These are phyloP conservation scores for Takakia lepidozioides DNA, from an alignment of 225 moss, liverwort and hornwort genomes.

Conservation along the genomic window DNA sequence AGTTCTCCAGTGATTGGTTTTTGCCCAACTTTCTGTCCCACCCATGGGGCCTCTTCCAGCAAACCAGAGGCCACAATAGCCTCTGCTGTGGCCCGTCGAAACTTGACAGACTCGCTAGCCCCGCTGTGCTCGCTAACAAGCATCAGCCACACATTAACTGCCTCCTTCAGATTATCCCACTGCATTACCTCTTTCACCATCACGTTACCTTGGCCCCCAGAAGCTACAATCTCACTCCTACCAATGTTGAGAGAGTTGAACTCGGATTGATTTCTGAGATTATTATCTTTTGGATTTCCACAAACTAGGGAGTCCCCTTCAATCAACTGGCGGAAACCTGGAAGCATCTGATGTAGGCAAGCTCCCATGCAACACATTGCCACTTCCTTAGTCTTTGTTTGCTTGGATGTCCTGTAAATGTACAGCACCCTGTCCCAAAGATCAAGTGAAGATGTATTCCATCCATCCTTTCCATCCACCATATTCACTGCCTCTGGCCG, in stretches of 20 bases:
- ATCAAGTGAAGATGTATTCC: slow-evolving; percentile 52
- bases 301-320: slow-evolving; percentile 5
- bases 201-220: too few relatives aligned
- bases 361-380: slow-evolving; percentile 90
- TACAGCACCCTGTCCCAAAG: slow-evolving; percentile 61
- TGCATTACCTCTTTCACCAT: slow-evolving; percentile 2
- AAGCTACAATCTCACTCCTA: too few relatives aligned
- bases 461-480: slow-evolving; percentile 15
- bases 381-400: slow-evolving; percentile 77
- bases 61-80: slow-evolving; percentile 77
- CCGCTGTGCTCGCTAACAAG: slow-evolving; percentile 56
- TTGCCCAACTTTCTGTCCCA: slow-evolving; percentile 24
- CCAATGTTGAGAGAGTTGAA: too few relatives aligned
- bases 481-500: too few relatives aligned
- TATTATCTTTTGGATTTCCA: not conserved
- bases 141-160: slow-evolving; percentile 47
- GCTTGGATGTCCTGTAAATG: slow-evolving; percentile 68
- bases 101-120: slow-evolving; percentile 75
- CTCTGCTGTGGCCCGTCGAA: slow-evolving; percentile 78
- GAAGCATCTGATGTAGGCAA: slow-evolving; percentile 56
- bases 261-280: too few relatives aligned
- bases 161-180: slow-evolving; percentile 28
- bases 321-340: slow-evolving; percentile 10
- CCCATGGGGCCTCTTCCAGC: slow-evolving; percentile 63
- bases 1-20: not conserved